Evolutionary conservation across 805 yeast genomes (phyloP).

Genomic region (Dipodascopsis tothii): DNA sequence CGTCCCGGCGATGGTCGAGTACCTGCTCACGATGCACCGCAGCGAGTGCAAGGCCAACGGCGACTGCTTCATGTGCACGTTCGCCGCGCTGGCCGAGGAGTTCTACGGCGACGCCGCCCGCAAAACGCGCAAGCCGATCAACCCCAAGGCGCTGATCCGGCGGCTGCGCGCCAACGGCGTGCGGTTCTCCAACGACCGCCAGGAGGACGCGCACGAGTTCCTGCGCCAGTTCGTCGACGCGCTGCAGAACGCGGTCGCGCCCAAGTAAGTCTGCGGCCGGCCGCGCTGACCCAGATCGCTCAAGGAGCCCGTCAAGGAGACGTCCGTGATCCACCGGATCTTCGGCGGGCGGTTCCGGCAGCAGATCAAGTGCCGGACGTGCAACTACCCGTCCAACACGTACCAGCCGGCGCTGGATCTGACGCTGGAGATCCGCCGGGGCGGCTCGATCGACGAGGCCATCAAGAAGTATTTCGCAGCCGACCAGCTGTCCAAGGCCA

Average conservation of each 20-base stretch:
- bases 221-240: constrained; percentile 35
- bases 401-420: constrained; percentile 91
- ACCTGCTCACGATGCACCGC: constrained; percentile 56
- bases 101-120: constrained; percentile 9
- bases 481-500: constrained; percentile 56
- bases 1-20: constrained; percentile 83
- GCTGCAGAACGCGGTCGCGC: constrained; percentile 22
- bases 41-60: constrained; percentile 40
- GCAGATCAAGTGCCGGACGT: constrained; percentile 70
- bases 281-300: constrained; percentile 2
- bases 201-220: constrained; percentile 96
- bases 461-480: constrained; percentile 74
- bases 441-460: constrained; percentile 57
- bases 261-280: constrained; percentile 4
- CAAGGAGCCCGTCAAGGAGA: constrained; percentile 26
- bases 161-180: constrained; percentile 50
- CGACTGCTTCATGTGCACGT: constrained; percentile 21
- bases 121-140: constrained; percentile 13
- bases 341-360: constrained; percentile 89
- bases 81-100: constrained; percentile 18
- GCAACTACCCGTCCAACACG: constrained; percentile 78
- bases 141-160: constrained; percentile 70
- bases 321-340: constrained; percentile 79
- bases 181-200: constrained; percentile 32
- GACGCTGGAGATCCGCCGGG: constrained; percentile 63